A percentile compares a stretch with the other conserved stretches of the same genome.
Evolutionary conservation across 169 alveolate species (phyloP).

Genomic region (Besnoitia besnoiti): DNA sequence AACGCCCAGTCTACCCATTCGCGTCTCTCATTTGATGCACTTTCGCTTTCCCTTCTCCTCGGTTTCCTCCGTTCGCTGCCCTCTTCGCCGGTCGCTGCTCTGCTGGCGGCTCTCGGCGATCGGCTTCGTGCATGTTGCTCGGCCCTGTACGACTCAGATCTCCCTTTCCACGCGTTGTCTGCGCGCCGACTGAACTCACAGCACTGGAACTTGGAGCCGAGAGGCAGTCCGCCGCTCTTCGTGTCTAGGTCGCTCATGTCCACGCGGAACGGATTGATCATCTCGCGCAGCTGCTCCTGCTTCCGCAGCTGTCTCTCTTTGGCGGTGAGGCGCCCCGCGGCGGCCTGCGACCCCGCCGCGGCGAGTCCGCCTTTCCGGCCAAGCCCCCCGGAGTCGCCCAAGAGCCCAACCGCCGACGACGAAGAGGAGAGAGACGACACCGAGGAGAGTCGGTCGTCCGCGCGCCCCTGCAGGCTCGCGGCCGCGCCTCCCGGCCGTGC

Average conservation of each 20-base stretch:
- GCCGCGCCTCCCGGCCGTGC: background rate
- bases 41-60: too few relatives aligned
- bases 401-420: too few relatives aligned
- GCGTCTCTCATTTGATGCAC: too few relatives aligned
- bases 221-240: background rate
- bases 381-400: too few relatives aligned
- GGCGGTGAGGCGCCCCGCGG: background rate
- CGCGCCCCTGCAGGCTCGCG: background rate
- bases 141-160: too few relatives aligned
- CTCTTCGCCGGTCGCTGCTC: too few relatives aligned
- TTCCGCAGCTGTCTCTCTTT: background rate
- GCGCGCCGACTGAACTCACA: background rate
- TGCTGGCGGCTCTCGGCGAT: too few relatives aligned
- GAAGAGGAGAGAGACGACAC: background rate
- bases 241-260: conserved; percentile 15
- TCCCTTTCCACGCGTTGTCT: too few relatives aligned
- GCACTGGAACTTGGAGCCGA: background rate
- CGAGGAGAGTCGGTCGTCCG: background rate
- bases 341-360: background rate
- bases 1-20: too few relatives aligned
- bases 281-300: background rate
- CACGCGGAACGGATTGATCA: conserved; percentile 31
- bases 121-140: too few relatives aligned
- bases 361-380: background rate
- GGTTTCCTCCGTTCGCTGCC: too few relatives aligned